phyloP scores from a whole-genome alignment of 2,329 filamentous ascomycete genomes.

The Phialemonium atrogriseum region DNA sequence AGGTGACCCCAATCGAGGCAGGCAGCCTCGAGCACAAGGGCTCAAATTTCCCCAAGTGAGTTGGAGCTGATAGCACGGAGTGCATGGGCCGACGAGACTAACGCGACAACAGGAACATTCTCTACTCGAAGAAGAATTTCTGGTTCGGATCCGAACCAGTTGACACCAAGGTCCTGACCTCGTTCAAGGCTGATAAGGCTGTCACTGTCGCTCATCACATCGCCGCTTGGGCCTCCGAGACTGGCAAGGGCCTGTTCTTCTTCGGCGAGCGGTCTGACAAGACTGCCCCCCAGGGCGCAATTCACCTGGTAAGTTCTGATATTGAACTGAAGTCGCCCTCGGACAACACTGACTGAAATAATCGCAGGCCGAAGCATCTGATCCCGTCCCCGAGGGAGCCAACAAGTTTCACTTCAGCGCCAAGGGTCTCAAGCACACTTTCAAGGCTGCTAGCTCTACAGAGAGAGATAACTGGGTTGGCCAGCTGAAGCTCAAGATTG shows the following conservation, averaged over 20 bases:
- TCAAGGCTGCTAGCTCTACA: conserved; percentile 67
- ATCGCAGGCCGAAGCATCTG: conserved; percentile 48
- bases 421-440: conserved; percentile 84
- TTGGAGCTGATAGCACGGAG: conserved; percentile 7
- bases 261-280: conserved; percentile 83
- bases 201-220: conserved; percentile 65
- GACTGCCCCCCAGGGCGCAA: conserved; percentile 67
- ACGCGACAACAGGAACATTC: conserved; percentile 57
- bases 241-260: conserved; percentile 91
- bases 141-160: conserved; percentile 71
- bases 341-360: conserved; percentile 18
- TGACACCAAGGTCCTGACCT: conserved; percentile 62
- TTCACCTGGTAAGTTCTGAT: conserved; percentile 66
- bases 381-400: conserved; percentile 66
- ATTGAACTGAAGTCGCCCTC: background rate
- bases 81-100: conserved; percentile 4
- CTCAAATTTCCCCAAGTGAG: conserved; percentile 79
- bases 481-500: conserved; percentile 72
- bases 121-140: conserved; percentile 90
- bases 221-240: conserved; percentile 84
- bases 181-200: conserved; percentile 84
- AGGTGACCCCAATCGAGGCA: conserved; percentile 56
- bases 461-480: conserved; percentile 92
- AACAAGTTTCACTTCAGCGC: conserved; percentile 81
- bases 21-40: conserved; percentile 88